Evolutionary conservation across 768 basidiomycete genomes (phyloP).

Genomic region (Lepiota venenata): DNA sequence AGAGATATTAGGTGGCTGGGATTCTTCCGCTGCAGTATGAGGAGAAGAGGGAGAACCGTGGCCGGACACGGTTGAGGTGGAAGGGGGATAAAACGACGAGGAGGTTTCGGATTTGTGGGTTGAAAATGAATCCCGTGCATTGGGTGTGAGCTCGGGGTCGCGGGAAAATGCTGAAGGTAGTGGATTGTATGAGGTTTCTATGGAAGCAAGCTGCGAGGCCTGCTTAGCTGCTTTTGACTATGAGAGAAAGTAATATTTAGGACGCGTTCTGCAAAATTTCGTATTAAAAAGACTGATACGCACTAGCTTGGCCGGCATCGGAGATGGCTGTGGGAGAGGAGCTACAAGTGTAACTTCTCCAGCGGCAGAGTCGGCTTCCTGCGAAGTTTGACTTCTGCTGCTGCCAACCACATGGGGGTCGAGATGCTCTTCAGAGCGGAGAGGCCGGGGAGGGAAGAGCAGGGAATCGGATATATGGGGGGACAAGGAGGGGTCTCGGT

Average conservation of each 20-base stretch:
- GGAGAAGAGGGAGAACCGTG: conserved; percentile 67
- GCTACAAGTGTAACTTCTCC: conserved; percentile 30
- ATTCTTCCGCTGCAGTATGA: conserved; percentile 47
- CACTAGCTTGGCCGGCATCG: conserved; percentile 31
- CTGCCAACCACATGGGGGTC: conserved; percentile 20
- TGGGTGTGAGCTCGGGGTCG: conserved; percentile 42
- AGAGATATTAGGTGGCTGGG: conserved; percentile 41
- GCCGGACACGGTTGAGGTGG: conserved; percentile 60
- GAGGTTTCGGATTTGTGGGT: conserved; percentile 67
- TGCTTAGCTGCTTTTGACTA: conserved; percentile 33
- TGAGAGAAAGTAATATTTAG: conserved; percentile 15
- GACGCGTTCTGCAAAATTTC: conserved; percentile 5
- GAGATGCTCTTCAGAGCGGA: conserved; percentile 23
- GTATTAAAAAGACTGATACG: conserved; percentile 19
- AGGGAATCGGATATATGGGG: conserved; percentile 12
- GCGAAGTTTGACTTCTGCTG: conserved; percentile 22
- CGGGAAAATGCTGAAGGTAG: conserved; percentile 47
- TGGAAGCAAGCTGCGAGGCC: conserved; percentile 26
- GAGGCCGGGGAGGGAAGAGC: conserved; percentile 20
- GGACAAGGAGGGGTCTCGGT: conserved; percentile 19
- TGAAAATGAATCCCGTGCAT: conserved; percentile 53
- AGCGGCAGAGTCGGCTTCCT: conserved; percentile 18
- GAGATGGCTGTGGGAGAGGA: conserved; percentile 19
- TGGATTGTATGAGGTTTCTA: conserved; percentile 31
- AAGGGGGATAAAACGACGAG: conserved; percentile 76